Conservation (phyloP, 768 basidiomycete species). For the Candolleomyces eurysporus region DNA sequence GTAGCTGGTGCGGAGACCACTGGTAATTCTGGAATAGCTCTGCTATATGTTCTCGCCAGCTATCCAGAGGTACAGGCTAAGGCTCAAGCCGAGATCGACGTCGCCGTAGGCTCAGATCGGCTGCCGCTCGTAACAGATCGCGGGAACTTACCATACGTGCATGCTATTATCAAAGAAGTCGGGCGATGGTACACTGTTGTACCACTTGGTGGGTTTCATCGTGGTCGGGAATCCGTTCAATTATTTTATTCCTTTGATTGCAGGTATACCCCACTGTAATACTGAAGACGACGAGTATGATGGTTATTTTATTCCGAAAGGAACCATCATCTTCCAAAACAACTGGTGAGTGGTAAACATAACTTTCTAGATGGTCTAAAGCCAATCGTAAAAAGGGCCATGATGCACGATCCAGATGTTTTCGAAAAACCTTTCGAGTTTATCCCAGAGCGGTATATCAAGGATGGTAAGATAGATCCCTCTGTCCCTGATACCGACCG, state of each 20-base stretch:
- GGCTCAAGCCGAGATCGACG: constrained; percentile 37
- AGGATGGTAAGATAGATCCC: constrained; percentile 2
- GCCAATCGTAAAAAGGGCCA: not conserved
- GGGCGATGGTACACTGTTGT: constrained; percentile 30
- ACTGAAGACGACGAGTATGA: constrained; percentile 9
- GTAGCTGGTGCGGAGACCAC: not conserved
- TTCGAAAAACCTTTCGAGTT: not conserved
- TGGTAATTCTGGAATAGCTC: constrained; percentile 26
- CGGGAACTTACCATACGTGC: constrained; percentile 28
- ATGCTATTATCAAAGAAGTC: constrained; percentile 33
- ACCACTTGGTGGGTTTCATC: constrained; percentile 30
- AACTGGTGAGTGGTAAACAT: constrained; percentile 7
- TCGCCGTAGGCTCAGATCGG: constrained; percentile 26
- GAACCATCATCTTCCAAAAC: constrained; percentile 12
- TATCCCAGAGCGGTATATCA: constrained; percentile 10
- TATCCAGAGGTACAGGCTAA: constrained; percentile 32
- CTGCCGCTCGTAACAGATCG: constrained; percentile 34
- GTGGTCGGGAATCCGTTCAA: not conserved
- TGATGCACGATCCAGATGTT: not conserved
- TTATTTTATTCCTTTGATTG: not conserved
- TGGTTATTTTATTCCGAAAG: constrained; percentile 14
- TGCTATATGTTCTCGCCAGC: constrained; percentile 1
- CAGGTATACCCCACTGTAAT: constrained; percentile 2
- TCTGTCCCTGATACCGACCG: not conserved
- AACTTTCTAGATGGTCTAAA: too few relatives aligned